phyloP scores from a whole-genome alignment of 176 grass and related monocot genomes.

The Rhynchospora pubera region DNA sequence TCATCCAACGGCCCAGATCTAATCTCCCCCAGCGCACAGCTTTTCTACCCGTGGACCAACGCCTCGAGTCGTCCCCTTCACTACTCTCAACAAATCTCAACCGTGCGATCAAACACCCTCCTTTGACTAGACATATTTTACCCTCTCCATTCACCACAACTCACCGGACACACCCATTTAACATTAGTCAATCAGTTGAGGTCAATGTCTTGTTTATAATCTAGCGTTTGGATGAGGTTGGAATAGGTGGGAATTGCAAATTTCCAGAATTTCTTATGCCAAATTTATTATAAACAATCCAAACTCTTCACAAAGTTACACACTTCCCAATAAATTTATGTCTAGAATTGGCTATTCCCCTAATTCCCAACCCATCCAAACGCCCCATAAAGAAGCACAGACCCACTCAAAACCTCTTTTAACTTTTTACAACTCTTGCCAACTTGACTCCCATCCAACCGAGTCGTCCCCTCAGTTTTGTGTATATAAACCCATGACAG shows the following conservation, averaged over 20 bases:
- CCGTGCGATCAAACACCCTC: neutral
- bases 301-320: too few species aligned
- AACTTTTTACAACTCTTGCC: neutral
- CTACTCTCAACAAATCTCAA: neutral
- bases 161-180: neutral
- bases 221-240: too few species aligned
- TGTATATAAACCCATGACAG: constrained; percentile 10
- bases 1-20: constrained; percentile 1
- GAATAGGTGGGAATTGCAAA: too few species aligned
- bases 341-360: too few species aligned
- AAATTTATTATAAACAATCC: too few species aligned
- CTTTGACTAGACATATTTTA: neutral
- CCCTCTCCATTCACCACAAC: too few species aligned
- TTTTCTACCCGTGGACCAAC: constrained; percentile 10
- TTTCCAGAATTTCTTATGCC: too few species aligned
- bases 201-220: neutral
- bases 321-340: too few species aligned
- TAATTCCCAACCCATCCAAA: too few species aligned
- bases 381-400: too few species aligned
- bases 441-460: neutral
- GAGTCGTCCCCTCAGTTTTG: neutral
- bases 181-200: neutral
- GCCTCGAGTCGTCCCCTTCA: constrained; percentile 9
- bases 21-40: neutral
- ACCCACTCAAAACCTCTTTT: neutral